phyloP scores from a whole-genome alignment of 192 early-diverging fungal genomes.

The Mycoemilia scoparia region DNA sequence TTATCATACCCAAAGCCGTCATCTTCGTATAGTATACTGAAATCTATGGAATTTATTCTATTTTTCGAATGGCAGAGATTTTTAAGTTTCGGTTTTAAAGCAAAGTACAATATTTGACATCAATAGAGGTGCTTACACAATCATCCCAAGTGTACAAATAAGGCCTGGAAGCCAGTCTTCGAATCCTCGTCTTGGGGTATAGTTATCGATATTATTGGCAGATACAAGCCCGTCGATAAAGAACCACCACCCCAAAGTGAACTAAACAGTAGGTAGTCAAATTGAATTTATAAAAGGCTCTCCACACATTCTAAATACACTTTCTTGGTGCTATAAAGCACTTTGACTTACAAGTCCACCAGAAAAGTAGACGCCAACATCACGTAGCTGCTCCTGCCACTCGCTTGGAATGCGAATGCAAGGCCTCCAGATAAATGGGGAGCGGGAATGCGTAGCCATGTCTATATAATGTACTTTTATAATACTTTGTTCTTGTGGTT shows the following conservation, averaged over 20 bases:
- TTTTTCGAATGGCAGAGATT: no score
- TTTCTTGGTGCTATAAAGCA: no score
- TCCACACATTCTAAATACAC: not conserved
- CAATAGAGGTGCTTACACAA: no score
- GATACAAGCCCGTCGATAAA: slow-evolving; percentile 32
- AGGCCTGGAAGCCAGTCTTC: slow-evolving; percentile 33
- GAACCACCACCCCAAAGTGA: slow-evolving; percentile 34
- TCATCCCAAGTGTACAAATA: slow-evolving; percentile 29
- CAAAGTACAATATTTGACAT: no score
- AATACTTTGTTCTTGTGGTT: no score
- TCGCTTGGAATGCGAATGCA: slow-evolving; percentile 21
- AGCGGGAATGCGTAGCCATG: no score
- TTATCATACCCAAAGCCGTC: slow-evolving; percentile 26
- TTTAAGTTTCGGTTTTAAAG: no score
- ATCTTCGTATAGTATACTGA: slow-evolving; percentile 24
- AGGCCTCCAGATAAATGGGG: no score
- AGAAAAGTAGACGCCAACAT: slow-evolving; percentile 24
- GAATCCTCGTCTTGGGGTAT: no score
- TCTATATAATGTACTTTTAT: no score
- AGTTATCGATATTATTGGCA: no score
- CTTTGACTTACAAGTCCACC: slow-evolving; percentile 13
- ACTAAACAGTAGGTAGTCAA: slow-evolving; percentile 2
- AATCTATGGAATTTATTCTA: slow-evolving; percentile 32
- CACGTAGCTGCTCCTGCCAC: slow-evolving; percentile 18
- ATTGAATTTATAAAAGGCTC: not conserved